phyloP scores from a whole-genome alignment of 2,329 filamentous ascomycete genomes.

The Hypoxylon rubiginosum region DNA sequence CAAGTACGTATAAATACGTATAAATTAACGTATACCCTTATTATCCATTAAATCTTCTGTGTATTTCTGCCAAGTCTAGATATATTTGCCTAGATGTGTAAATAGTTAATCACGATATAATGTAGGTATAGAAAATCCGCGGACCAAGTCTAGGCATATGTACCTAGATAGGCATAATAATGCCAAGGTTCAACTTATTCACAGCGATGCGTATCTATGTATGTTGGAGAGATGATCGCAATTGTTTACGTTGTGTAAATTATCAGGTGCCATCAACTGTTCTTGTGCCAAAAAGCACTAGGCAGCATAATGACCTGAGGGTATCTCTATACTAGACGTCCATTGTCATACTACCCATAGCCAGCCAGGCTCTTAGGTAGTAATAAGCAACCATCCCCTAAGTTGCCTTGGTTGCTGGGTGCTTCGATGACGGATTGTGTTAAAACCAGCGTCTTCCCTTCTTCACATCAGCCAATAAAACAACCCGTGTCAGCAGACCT shows the following conservation, averaged over 20 bases:
- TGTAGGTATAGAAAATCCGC: too few relatives aligned
- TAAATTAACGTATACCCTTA: too few relatives aligned
- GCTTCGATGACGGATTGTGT: neutral
- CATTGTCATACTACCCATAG: neutral
- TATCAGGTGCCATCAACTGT: slow-evolving; percentile 1
- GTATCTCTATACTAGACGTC: neutral
- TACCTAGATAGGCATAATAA: neutral
- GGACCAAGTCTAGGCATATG: too few relatives aligned
- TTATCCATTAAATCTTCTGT: too few relatives aligned
- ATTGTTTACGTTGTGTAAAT: neutral
- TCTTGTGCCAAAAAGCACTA: slow-evolving; percentile 1
- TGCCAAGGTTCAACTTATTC: neutral
- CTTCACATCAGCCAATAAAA: neutral
- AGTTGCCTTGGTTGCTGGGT: neutral
- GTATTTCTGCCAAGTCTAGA: too few relatives aligned
- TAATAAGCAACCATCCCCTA: neutral
- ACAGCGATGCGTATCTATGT: neutral
- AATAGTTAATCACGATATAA: too few relatives aligned
- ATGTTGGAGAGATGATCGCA: neutral
- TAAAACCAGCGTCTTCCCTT: neutral
- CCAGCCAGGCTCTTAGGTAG: neutral
- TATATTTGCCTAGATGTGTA: too few relatives aligned
- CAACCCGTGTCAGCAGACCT: neutral
- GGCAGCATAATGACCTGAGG: slow-evolving; percentile 8
- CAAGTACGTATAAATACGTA: slow-evolving; percentile 1